Base-by-base conservation (phyloP, 768 basidiomycete genomes). In the Pleurotus giganteus region DNA sequence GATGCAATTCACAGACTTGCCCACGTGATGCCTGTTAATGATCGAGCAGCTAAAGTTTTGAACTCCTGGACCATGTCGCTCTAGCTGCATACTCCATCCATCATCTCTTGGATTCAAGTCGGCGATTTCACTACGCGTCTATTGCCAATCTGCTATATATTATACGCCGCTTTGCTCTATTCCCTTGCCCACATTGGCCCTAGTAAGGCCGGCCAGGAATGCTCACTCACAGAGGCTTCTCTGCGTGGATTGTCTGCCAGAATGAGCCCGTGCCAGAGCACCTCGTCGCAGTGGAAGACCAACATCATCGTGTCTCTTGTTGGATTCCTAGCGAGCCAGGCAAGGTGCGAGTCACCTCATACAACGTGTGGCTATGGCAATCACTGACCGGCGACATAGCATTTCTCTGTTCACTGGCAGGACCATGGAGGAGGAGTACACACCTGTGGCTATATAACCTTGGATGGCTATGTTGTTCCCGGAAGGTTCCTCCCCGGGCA, bases 301-400 rank as follows among this genome's bases (percentile, higher is more conserved):
- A 68, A 4, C 60, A 65, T 4, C 65, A 79, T 56, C 73, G 72
- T 7, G 77, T 85, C 6, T 81, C 81, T 4, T 89, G 88, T 62
- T 89, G 85, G 85, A 81, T 89, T 59, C 80, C 84, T 5, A 79
- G 86, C 54, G 74, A 80, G 47, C 71, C 71, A 23, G 85, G 84
- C 23, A 76, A 84, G 74, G 85, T 84, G 55, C 2, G 69, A 39
- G 21, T 4, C 4, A 21, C 29, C 3, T 15, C 43, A 19, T 19
- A 60, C 21, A 34, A 24, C n/a, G 39, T 17, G 50, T n/a, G n/a
- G n/a, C n/a, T n/a, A n/a, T n/a, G n/a, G n/a, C n/a, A n/a, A n/a
- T n/a, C 31, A 13, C 31, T 32, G 31, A 32, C 31, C 31, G n/a
- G n/a, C n/a, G n/a, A n/a, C 37, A 29, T 17, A 54, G 47, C 44